Evolutionary conservation across 2,329 filamentous ascomycete genomes (phyloP).

Genomic region (Stagonosporopsis vannaccii): DNA sequence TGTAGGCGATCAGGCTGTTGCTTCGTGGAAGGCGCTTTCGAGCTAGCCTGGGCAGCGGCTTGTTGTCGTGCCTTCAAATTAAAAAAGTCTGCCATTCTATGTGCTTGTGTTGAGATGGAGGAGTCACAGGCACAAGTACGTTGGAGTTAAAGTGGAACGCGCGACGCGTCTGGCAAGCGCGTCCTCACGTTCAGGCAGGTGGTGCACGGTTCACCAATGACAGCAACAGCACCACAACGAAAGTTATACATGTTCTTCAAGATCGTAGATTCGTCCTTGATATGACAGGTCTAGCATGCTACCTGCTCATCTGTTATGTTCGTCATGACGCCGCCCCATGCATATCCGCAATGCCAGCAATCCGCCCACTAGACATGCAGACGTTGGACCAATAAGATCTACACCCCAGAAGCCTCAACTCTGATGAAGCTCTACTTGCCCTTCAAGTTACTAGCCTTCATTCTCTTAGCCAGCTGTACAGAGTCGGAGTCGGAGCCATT

Average conservation of each 20-base stretch:
- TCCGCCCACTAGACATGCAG: slow-evolving; percentile 5
- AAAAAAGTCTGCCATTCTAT: slow-evolving; percentile 86
- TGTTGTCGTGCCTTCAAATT: slow-evolving; percentile 85
- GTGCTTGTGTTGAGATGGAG: slow-evolving; percentile 12
- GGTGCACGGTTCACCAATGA: slow-evolving; percentile 26
- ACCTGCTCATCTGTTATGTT: neutral
- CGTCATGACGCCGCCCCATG: slow-evolving; percentile 16
- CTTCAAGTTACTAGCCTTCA: slow-evolving; percentile 67
- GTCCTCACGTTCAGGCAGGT: slow-evolving; percentile 36
- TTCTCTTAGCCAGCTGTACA: slow-evolving; percentile 70
- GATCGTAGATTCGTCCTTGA: neutral
- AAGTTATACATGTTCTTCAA: neutral
- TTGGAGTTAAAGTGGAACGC: slow-evolving; percentile 41
- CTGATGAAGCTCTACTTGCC: slow-evolving; percentile 36
- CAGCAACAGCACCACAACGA: neutral
- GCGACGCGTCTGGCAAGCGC: slow-evolving; percentile 32
- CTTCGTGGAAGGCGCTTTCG: slow-evolving; percentile 68
- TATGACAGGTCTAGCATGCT: slow-evolving; percentile 15
- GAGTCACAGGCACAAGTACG: slow-evolving; percentile 16
- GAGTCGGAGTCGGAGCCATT: slow-evolving; percentile 58
- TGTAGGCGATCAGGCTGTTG: slow-evolving; percentile 74
- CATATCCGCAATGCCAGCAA: slow-evolving; percentile 1
- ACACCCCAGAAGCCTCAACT: slow-evolving; percentile 26
- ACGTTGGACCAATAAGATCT: slow-evolving; percentile 28
- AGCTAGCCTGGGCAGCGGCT: slow-evolving; percentile 75